Evolutionary conservation across 805 yeast species (phyloP).

Genomic region (Cyberlindnera japonica): DNA sequence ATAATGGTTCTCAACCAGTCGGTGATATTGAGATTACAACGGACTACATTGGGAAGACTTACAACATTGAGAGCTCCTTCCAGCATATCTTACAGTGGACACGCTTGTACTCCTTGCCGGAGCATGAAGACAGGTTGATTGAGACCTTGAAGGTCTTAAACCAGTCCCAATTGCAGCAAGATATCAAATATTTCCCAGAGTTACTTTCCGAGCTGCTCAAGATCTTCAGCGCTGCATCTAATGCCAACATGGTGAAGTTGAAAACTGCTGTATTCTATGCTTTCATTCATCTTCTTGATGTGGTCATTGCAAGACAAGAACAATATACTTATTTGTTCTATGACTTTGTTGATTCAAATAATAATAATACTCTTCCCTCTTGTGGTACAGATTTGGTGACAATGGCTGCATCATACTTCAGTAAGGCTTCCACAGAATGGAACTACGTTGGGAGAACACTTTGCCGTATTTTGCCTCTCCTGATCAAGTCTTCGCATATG

Average conservation of each 20-base stretch:
- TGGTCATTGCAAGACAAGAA: conserved; percentile 61
- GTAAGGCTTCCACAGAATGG: conserved; percentile 53
- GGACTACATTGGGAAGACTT: conserved; percentile 65
- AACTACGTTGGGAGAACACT: conserved; percentile 58
- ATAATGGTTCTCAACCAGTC: conserved; percentile 34
- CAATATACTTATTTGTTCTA: conserved; percentile 57
- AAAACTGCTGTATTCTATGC: conserved; percentile 46
- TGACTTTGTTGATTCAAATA: conserved; percentile 38
- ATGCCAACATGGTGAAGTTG: conserved; percentile 24
- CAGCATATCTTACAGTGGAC: conserved; percentile 54
- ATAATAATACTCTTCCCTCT: conserved; percentile 32
- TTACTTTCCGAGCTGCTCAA: conserved; percentile 40
- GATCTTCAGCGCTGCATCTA: conserved; percentile 30
- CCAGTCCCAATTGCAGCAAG: conserved; percentile 48
- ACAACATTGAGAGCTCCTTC: conserved; percentile 54
- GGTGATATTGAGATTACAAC: conserved; percentile 50
- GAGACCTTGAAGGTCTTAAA: conserved; percentile 47
- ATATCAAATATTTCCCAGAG: conserved; percentile 60
- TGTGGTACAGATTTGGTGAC: conserved; percentile 50
- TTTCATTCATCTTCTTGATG: conserved; percentile 56
- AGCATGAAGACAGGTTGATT: conserved; percentile 43
- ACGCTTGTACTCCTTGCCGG: conserved; percentile 32
- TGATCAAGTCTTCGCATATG: conserved; percentile 41
- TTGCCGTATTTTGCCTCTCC: conserved; percentile 53
- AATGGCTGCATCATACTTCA: conserved; percentile 44